phyloP scores from a whole-genome alignment of 176 grass and related monocot genomes.

The Carex myosuroides region DNA sequence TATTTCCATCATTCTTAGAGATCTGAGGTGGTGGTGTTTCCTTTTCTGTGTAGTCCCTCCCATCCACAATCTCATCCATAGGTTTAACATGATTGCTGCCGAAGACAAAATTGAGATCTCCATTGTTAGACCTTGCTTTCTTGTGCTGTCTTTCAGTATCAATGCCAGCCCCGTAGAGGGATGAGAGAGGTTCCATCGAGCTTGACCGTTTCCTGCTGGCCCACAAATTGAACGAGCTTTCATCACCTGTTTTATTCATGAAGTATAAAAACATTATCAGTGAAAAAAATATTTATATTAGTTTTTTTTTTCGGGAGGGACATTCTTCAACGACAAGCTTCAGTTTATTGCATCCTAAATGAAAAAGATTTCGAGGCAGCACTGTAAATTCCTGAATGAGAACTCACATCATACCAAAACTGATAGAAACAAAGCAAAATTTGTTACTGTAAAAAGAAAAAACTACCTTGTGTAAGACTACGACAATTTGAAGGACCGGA shows the following conservation, averaged over 20 bases:
- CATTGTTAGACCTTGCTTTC: slow-evolving; percentile 47
- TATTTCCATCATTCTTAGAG: slow-evolving; percentile 31
- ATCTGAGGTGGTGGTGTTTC: slow-evolving; percentile 33
- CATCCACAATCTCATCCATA: slow-evolving; percentile 26
- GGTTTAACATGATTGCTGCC: slow-evolving; percentile 21
- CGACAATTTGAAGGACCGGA: background rate
- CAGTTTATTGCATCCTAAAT: background rate
- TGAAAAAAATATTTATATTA: background rate
- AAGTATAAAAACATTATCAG: background rate
- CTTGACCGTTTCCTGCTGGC: slow-evolving; percentile 6
- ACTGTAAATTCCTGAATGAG: background rate
- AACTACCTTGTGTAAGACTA: slow-evolving; percentile 5
- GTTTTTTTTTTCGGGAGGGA: background rate
- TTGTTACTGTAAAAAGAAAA: background rate
- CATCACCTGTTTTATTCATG: slow-evolving; percentile 1
- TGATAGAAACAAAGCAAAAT: background rate
- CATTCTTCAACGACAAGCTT: background rate
- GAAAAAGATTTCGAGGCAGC: background rate
- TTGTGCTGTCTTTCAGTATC: slow-evolving; percentile 37
- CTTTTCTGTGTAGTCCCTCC: slow-evolving; percentile 28
- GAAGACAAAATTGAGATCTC: background rate
- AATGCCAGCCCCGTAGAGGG: background rate
- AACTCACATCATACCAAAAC: background rate
- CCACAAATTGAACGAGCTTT: background rate
- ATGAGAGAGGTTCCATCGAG: slow-evolving; percentile 24